Evolutionary conservation across 345 rosid species (phyloP), one percentile per base, ranked within the genome.

Genomic region (Carallia pectinifolia): DNA sequence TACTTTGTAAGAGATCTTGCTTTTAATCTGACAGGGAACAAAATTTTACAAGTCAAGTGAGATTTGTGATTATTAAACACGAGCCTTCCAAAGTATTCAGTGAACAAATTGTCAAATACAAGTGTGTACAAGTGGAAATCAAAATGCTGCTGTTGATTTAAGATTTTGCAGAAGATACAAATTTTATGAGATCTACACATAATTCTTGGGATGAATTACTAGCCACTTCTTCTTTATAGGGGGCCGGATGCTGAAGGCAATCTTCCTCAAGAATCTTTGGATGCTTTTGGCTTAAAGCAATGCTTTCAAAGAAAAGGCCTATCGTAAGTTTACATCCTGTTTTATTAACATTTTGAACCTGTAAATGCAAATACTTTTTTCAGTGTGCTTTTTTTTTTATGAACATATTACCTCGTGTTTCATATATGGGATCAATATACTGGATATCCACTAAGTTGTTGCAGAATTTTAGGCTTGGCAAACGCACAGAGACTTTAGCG

Each of bases 221-320:
- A 31, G 36, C 50, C 19, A 53, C 23, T 23, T 23, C 61, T 67
- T 58, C 9, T 71, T 73, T 70, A 17, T 68, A 91, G 96, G 85
- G 81, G 73, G 78, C 89, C 90, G 60, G 96, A 94, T 83, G 86
- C 93, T 56, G 95, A 89, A 81, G 96, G 85, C 62, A 88, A 85
- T 84, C 84, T 91, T 74, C 98, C 98, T 36, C 71, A 81, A 78
- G 98, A 88, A 75, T 34, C 93, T 75, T 81, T 89, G 40, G 82
- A 74, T 83, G 97, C 93, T 50, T 63, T 76, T 37, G 92, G 81
- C 76, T 81, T 93, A 72, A 93, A 91, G 88, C 84, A 85, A 69
- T 82, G 87, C 67, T 89, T 94, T 77, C 81, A 77, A 80, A 82
- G 80, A 77, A 94, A 94, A 83, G 98, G 98, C 83, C 86, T 94